These are phyloP conservation scores for Bombardia bombarda DNA, from an alignment of 495 filamentous ascomycete species.

Conservation along the genomic window DNA sequence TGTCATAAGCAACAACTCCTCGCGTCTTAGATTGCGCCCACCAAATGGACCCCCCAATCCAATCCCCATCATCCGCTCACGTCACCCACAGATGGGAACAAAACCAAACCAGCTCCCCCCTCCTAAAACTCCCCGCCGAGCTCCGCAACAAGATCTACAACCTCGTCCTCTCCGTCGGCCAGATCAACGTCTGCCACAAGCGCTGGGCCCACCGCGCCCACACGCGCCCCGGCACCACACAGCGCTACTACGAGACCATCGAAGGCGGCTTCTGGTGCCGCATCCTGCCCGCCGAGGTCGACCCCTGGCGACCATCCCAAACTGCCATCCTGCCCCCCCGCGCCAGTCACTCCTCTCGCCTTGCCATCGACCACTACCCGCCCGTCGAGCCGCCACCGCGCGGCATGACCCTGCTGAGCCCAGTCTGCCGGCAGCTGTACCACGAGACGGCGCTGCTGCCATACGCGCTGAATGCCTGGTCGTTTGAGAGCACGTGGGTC, in stretches of 20 bases:
- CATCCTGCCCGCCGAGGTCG: conserved; percentile 8
- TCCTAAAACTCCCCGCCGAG: conserved; percentile 31
- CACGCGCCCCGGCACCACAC: conserved; percentile 1
- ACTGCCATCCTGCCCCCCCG: no score
- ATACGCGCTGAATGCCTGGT: conserved; percentile 23
- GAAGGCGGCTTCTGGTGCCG: conserved; percentile 18
- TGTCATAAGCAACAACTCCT: no score
- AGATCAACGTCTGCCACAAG: conserved; percentile 22
- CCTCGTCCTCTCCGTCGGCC: conserved; percentile 22
- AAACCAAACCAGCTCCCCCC: conserved; percentile 20
- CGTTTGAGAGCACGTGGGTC: conserved; percentile 14
- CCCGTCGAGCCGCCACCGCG: neutral
- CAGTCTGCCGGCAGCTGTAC: conserved; percentile 24
- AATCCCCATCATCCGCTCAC: neutral
- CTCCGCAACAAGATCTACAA: conserved; percentile 34
- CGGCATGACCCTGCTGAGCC: conserved; percentile 21
- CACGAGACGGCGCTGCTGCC: conserved; percentile 23
- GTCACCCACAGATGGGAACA: conserved; percentile 7
- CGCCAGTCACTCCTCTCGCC: no score
- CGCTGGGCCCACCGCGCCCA: conserved; percentile 9
- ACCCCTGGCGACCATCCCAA: no score
- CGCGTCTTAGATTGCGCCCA: no score
- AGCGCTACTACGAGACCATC: conserved; percentile 5
- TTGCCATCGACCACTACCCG: no score
- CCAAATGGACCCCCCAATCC: no score